Percentiles rank a stretch among this genome's conserved stretches.
These are phyloP conservation scores for Marvania coccoides DNA, from an alignment of 139 green algal species.

Conservation along the genomic window DNA sequence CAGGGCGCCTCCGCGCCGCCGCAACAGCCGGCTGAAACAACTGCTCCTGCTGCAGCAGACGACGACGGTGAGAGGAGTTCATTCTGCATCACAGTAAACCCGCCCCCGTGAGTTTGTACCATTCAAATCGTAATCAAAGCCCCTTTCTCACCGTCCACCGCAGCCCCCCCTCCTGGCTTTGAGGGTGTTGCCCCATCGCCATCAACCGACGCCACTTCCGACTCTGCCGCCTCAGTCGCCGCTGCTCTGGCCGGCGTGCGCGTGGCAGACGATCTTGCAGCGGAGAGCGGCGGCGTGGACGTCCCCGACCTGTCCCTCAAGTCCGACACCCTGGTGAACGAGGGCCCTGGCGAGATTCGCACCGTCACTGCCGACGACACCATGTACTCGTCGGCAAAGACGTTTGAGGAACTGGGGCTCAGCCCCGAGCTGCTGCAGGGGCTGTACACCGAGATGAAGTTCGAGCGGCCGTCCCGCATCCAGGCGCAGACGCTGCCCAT, in stretches of 20 bases:
- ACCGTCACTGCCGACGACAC: constrained; percentile 47
- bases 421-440: constrained; percentile 71
- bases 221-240: not conserved
- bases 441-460: constrained; percentile 98
- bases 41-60: not conserved
- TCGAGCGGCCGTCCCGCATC: constrained; percentile 87
- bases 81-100: not conserved
- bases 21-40: not conserved
- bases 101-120: not conserved
- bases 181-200: constrained; percentile 2
- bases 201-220: not conserved
- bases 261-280: constrained; percentile 3
- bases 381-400: constrained; percentile 67
- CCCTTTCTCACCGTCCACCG: not conserved
- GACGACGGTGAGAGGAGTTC: not conserved
- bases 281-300: constrained; percentile 27
- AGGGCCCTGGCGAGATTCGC: constrained; percentile 30
- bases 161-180: constrained; percentile 36
- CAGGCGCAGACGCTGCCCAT: constrained; percentile 88
- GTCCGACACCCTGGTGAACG: constrained; percentile 24
- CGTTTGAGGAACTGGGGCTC: constrained; percentile 84
- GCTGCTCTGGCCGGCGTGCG: constrained; percentile 3
- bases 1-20: not conserved
- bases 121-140: not conserved
- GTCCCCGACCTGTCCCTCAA: constrained; percentile 55